phyloP scores from a whole-genome alignment of 305 asterid species.

The Fraxinus xanthoxyloides region DNA sequence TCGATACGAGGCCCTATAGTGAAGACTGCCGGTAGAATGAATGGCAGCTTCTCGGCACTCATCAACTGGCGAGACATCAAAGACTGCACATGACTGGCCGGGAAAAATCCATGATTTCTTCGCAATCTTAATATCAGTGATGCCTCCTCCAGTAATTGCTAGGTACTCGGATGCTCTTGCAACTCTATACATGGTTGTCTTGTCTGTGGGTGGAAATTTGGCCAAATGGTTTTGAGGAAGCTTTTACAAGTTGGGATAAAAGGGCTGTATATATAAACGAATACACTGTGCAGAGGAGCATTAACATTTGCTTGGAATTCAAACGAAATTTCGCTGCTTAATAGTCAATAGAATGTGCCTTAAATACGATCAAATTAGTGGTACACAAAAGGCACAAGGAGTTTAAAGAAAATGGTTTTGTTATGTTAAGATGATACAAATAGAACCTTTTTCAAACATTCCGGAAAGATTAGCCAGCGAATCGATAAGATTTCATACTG shows the following conservation, averaged over 20 bases:
- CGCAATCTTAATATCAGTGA: slow-evolving; percentile 38
- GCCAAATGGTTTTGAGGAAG: too few relatives aligned
- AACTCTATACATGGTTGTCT: slow-evolving; percentile 27
- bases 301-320: too few relatives aligned
- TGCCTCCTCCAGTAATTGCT: slow-evolving; percentile 54
- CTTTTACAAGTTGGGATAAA: too few relatives aligned
- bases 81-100: slow-evolving; percentile 40
- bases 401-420: not conserved
- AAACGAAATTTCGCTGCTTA: too few relatives aligned
- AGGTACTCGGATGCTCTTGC: slow-evolving; percentile 49
- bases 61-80: slow-evolving; percentile 59
- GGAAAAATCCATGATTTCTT: slow-evolving; percentile 59
- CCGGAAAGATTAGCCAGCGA: not conserved
- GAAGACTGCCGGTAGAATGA: slow-evolving; percentile 69
- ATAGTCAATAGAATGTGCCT: too few relatives aligned
- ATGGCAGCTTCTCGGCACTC: slow-evolving; percentile 72
- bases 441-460: not conserved
- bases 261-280: too few relatives aligned
- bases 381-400: not conserved
- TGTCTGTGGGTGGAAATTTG: slow-evolving; percentile 20
- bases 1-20: slow-evolving; percentile 60
- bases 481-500: not conserved
- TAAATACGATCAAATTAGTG: too few relatives aligned
- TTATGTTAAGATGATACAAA: not conserved
- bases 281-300: slow-evolving; percentile 19